Evolutionary conservation across 2,329 filamentous ascomycete species (phyloP).

Genomic region (Metarhizium brunneum): DNA sequence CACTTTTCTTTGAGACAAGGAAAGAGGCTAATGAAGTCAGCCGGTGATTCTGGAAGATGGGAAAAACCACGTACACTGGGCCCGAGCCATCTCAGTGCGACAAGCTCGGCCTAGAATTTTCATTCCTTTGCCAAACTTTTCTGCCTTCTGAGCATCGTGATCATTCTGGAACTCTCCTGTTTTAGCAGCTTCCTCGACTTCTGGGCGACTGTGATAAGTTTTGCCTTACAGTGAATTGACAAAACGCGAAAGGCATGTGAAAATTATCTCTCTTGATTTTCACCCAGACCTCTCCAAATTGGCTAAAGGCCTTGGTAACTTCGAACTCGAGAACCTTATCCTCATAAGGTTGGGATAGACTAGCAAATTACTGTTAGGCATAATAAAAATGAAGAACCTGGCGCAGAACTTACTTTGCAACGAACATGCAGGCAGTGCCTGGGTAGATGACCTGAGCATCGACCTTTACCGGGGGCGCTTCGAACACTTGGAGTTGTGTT

Average conservation of each 20-base stretch:
- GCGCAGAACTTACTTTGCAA: slow-evolving; percentile 50
- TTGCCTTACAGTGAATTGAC: slow-evolving; percentile 48
- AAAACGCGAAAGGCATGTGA: slow-evolving; percentile 56
- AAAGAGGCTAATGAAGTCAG: slow-evolving; percentile 36
- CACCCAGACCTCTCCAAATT: slow-evolving; percentile 48
- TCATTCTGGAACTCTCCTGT: slow-evolving; percentile 28
- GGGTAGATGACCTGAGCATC: slow-evolving; percentile 45
- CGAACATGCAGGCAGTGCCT: slow-evolving; percentile 51
- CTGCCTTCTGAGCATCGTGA: slow-evolving; percentile 38
- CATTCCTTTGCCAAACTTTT: slow-evolving; percentile 35
- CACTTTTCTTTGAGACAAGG: slow-evolving; percentile 31
- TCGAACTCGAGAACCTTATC: slow-evolving; percentile 43
- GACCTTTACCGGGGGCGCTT: slow-evolving; percentile 12
- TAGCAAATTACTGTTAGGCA: slow-evolving; percentile 18
- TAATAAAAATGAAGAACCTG: neutral
- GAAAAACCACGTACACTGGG: slow-evolving; percentile 44
- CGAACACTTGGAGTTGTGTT: slow-evolving; percentile 3
- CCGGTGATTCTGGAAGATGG: neutral
- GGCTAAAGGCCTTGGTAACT: slow-evolving; percentile 42
- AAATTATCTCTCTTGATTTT: slow-evolving; percentile 51
- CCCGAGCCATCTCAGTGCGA: slow-evolving; percentile 51
- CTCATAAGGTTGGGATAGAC: slow-evolving; percentile 39
- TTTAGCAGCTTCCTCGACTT: neutral
- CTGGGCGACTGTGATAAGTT: neutral
- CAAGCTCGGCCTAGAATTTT: slow-evolving; percentile 46